Base-by-base conservation (phyloP, 495 filamentous ascomycete species). In the Podospora fimiseda region DNA sequence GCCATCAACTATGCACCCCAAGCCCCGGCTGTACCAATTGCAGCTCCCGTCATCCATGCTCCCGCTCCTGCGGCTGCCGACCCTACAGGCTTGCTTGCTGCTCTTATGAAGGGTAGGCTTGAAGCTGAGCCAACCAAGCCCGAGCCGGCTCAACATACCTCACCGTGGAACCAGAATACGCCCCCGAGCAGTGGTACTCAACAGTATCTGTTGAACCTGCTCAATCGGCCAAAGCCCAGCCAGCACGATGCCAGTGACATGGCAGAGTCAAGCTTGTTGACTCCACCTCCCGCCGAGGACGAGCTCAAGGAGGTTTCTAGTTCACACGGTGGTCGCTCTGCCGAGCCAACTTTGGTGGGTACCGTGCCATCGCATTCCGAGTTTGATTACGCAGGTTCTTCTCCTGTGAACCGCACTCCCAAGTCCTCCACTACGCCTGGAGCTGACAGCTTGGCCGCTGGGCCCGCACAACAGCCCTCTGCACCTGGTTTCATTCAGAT, bases 201-300 rank as follows among this genome's bases (percentile, higher is more conserved):
- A 52, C 67, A 71, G 27, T 79, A 77, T 42, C 69, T 81, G 19
- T 69, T 81, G 37, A 72, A 75, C 48, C 60, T 81, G 14, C 62
- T 81, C 18, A 74, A 76, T 50, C 71, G 71, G 38, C 79, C 74
- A 42, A 81, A 82, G 70, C 74, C 74, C 41, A 64, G 72, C 37
- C 73, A 81, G 60, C 70, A 68, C 48, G 72, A 78, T 38, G 57
- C 62, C 55, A 50, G 69, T 69, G 62, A 76, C 63, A 49, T 59
- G 58, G 63, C 70, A 39, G 59, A 71, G 40, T 55, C 74, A 56
- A 43, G 64, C 67, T 52, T 74, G 2, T 52, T 71, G 33, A 71
- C 64, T 13, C 69, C 72, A 20, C 70, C 69, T 37, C 68, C 70
- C 2, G 58, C 62, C 9, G 61, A 67, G 27, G 67, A 68, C 19